A percentile compares a stretch with the other conserved stretches of the same genome.
phyloP scores from a whole-genome alignment of 805 yeast species.

The Sugiyamaella qingdaonensis region DNA sequence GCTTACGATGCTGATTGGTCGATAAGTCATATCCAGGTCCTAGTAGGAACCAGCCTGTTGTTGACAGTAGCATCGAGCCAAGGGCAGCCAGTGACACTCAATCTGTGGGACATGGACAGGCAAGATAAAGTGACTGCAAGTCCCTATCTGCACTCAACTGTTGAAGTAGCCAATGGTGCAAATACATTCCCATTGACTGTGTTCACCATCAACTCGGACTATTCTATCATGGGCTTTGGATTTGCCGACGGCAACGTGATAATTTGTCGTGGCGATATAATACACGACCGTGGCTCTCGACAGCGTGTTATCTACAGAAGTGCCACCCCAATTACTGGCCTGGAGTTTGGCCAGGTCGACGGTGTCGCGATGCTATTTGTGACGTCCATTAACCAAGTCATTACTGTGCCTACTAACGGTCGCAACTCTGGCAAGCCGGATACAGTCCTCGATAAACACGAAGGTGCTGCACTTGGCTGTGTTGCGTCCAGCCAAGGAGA shows the following conservation, averaged over 20 bases:
- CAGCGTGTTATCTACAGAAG: conserved; percentile 76
- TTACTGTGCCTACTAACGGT: conserved; percentile 74
- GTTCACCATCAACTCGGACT: conserved; percentile 31
- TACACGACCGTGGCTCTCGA: conserved; percentile 85
- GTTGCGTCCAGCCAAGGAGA: conserved; percentile 31
- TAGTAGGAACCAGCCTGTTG: conserved; percentile 49
- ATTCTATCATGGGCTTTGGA: conserved; percentile 68
- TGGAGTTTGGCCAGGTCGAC: conserved; percentile 47
- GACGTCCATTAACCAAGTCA: conserved; percentile 66
- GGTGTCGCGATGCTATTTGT: conserved; percentile 42
- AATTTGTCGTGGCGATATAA: conserved; percentile 78
- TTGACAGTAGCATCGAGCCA: conserved; percentile 67
- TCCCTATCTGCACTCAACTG: conserved; percentile 55
- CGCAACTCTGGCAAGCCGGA: conserved; percentile 66
- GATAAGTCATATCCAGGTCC: conserved; percentile 52
- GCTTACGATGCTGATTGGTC: conserved; percentile 66
- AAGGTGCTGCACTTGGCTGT: conserved; percentile 47
- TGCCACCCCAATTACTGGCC: conserved; percentile 75
- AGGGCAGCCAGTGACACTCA: conserved; percentile 64
- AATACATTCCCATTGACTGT: conserved; percentile 59
- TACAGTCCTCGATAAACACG: conserved; percentile 39
- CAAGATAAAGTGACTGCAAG: conserved; percentile 21
- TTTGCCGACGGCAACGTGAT: conserved; percentile 81
- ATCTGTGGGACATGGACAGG: conserved; percentile 68
- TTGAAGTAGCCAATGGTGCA: conserved; percentile 63